Evolutionary conservation across 2,329 filamentous ascomycete species (phyloP).

Genomic region (Neobulgaria alba): DNA sequence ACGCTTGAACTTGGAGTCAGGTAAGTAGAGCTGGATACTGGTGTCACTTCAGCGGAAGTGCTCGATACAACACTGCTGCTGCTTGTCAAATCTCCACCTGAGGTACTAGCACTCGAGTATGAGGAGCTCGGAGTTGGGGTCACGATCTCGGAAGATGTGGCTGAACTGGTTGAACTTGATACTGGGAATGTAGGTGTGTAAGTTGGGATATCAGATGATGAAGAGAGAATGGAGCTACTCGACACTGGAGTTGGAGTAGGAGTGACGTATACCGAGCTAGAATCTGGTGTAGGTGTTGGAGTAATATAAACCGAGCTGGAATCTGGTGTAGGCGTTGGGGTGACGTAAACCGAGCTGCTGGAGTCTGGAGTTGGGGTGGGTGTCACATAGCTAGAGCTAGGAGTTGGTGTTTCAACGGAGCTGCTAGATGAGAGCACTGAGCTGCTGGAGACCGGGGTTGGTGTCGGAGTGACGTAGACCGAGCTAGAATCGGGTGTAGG

Average conservation of each 20-base stretch:
- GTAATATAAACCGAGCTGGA: not conserved
- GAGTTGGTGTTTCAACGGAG: not conserved
- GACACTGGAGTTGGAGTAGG: not conserved
- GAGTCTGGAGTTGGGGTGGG: slow-evolving; percentile 1
- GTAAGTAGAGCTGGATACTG: not conserved
- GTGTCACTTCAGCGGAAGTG: not conserved
- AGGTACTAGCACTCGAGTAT: not conserved
- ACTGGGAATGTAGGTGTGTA: not conserved
- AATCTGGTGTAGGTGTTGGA: no score
- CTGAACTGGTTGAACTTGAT: not conserved
- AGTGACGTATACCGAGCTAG: not conserved
- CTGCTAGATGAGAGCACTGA: slow-evolving; percentile 30
- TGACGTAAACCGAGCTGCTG: not conserved
- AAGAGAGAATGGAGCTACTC: not conserved
- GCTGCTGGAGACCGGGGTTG: slow-evolving; percentile 29
- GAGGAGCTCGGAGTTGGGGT: not conserved
- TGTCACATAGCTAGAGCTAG: not conserved
- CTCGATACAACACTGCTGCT: slow-evolving; percentile 1
- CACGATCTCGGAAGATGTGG: not conserved
- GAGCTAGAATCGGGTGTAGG: not conserved
- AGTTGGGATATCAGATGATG: not conserved
- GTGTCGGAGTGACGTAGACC: slow-evolving; percentile 10
- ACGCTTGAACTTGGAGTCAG: slow-evolving; percentile 4
- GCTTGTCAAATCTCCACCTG: not conserved
- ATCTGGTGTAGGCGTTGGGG: not conserved